Percentiles rank a stretch among this genome's conserved stretches.
Conservation (phyloP, 2,329 filamentous ascomycete genomes). For the Huntiella bhutanensis region DNA sequence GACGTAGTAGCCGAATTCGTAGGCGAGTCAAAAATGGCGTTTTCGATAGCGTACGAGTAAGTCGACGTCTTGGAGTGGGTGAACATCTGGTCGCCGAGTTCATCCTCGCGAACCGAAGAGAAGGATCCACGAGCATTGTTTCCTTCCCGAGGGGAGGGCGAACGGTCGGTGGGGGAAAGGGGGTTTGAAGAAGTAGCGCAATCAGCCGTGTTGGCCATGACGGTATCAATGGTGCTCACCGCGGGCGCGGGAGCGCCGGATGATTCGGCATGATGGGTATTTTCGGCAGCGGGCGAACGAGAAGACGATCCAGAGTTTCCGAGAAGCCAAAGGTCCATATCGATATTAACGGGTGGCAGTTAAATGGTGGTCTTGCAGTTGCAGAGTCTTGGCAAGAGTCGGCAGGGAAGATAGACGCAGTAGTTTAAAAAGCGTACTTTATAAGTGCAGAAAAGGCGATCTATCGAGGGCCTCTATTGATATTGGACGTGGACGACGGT, state of each 20-base stretch:
- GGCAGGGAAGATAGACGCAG: too few relatives aligned
- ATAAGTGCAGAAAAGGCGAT: background rate
- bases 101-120: conserved; percentile 42
- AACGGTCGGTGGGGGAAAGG: background rate
- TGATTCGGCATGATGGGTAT: background rate
- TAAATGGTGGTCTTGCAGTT: too few relatives aligned
- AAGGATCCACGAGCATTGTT: conserved; percentile 31
- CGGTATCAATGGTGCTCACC: background rate
- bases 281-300: conserved; percentile 5
- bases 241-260: background rate
- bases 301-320: conserved; percentile 3
- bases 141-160: conserved; percentile 5
- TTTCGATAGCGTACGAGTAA: conserved; percentile 30
- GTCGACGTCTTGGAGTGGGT: conserved; percentile 44
- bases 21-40: conserved; percentile 30
- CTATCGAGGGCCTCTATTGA: too few relatives aligned
- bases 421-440: background rate
- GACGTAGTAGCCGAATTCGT: conserved; percentile 30
- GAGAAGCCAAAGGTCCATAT: conserved; percentile 8
- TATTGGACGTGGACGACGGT: too few relatives aligned
- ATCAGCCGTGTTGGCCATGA: background rate
- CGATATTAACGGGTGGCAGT: conserved; percentile 1
- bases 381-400: too few relatives aligned
- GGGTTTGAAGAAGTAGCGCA: background rate
- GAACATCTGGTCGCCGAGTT: conserved; percentile 41